Percentiles rank a stretch among this genome's conserved stretches.
phyloP scores from a whole-genome alignment of 2,329 filamentous ascomycete genomes.

The Aspergillus fumigatiaffinis region DNA sequence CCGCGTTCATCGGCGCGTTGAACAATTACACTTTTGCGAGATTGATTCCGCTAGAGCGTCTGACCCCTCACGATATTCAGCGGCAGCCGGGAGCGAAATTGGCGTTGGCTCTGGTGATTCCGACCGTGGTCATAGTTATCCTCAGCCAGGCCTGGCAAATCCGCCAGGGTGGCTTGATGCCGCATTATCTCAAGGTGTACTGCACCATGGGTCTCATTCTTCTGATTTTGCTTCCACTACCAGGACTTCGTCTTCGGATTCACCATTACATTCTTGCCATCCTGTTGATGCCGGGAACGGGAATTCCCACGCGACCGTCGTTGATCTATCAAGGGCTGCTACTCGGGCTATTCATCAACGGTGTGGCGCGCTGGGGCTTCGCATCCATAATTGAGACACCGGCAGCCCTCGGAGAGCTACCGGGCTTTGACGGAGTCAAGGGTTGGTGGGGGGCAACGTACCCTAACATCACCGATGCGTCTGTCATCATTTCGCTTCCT shows the following conservation, averaged over 20 bases:
- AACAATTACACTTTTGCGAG: conserved; percentile 90
- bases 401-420: conserved; percentile 55
- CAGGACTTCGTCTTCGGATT: conserved; percentile 76
- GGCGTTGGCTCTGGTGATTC: conserved; percentile 73
- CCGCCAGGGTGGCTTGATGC: conserved; percentile 75
- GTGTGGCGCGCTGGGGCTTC: conserved; percentile 91
- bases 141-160: conserved; percentile 79
- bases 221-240: conserved; percentile 66
- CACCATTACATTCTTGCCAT: conserved; percentile 93
- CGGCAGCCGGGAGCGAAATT: conserved; percentile 85
- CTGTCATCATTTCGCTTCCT: conserved; percentile 44
- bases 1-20: conserved; percentile 83
- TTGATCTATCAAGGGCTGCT: conserved; percentile 87
- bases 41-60: conserved; percentile 84
- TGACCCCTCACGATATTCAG: conserved; percentile 84
- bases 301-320: conserved; percentile 78
- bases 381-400: conserved; percentile 83
- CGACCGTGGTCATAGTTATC: conserved; percentile 64
- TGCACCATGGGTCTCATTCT: conserved; percentile 63
- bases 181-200: conserved; percentile 75
- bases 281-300: conserved; percentile 80
- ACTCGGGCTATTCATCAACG: conserved; percentile 88
- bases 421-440: conserved; percentile 41
- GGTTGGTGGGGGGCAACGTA: conserved; percentile 43
- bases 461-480: conserved; percentile 52